These are phyloP conservation scores for Berberis vulgaris DNA, from an alignment of 164 flowering plant genomes.

Conservation along the genomic window DNA sequence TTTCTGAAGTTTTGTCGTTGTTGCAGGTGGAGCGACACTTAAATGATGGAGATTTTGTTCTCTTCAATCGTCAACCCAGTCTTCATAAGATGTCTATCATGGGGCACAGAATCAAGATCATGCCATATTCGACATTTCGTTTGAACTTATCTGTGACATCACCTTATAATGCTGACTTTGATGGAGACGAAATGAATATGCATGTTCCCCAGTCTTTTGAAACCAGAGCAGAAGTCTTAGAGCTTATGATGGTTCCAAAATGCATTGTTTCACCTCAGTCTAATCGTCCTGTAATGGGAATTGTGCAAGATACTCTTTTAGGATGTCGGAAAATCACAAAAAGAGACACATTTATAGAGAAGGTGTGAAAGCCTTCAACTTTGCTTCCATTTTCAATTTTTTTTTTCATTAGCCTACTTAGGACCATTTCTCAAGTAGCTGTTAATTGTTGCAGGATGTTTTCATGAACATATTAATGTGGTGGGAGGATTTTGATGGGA, in stretches of 20 bases:
- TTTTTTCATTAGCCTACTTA: neutral
- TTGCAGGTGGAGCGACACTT: conserved; percentile 95
- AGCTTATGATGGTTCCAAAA: conserved; percentile 99
- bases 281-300: conserved; percentile 98
- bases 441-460: conserved; percentile 62
- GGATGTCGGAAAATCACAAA: conserved; percentile 97
- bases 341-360: conserved; percentile 93
- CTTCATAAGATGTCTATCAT: conserved; percentile 98
- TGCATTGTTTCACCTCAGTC: conserved; percentile 98
- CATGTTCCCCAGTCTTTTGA: conserved; percentile 99
- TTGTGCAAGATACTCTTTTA: conserved; percentile 94
- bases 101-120: conserved; percentile 98
- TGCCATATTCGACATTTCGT: conserved; percentile 98
- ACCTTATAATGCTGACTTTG: conserved; percentile 99
- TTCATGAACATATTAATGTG: conserved; percentile 98
- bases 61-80: conserved; percentile 97
- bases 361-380: conserved; percentile 34
- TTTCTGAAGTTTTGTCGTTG: neutral
- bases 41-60: conserved; percentile 93
- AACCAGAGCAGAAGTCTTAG: conserved; percentile 96
- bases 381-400: neutral
- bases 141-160: conserved; percentile 93
- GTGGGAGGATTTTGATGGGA: conserved; percentile 99
- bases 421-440: neutral
- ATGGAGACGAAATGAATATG: conserved; percentile 99